phyloP scores from a whole-genome alignment of 352 stramenopile species.

The Phytophthora cryptogea region DNA sequence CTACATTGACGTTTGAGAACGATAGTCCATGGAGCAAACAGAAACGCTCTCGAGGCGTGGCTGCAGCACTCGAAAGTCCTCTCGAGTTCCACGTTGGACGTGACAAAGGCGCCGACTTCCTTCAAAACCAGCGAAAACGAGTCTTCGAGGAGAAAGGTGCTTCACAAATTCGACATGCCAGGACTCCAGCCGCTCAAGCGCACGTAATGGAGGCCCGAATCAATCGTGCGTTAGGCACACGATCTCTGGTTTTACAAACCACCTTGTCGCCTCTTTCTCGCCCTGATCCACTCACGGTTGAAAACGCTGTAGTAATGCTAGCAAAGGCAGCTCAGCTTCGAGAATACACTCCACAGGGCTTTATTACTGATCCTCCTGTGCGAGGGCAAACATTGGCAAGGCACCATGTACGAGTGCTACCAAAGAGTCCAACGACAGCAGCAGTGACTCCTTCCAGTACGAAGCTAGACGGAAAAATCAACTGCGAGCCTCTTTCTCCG shows the following conservation, averaged over 20 bases:
- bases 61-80: constrained; percentile 36
- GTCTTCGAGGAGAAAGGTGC: constrained; percentile 32
- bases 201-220: constrained; percentile 51
- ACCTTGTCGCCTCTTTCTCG: constrained; percentile 40
- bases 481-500: constrained; percentile 33
- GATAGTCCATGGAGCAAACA: constrained; percentile 26
- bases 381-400: constrained; percentile 4
- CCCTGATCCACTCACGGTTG: constrained; percentile 40
- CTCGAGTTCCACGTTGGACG: constrained; percentile 39
- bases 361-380: constrained; percentile 19
- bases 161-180: constrained; percentile 50
- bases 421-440: constrained; percentile 16
- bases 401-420: constrained; percentile 24
- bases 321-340: constrained; percentile 36
- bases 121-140: constrained; percentile 54
- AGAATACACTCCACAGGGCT: constrained; percentile 22
- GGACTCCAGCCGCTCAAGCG: constrained; percentile 39
- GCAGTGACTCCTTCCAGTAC: not conserved
- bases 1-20: constrained; percentile 31
- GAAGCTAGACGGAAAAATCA: constrained; percentile 12
- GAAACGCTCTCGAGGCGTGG: constrained; percentile 53
- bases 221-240: constrained; percentile 47
- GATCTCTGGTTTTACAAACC: constrained; percentile 7
- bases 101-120: constrained; percentile 52
- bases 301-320: constrained; percentile 36